These are phyloP conservation scores for Calamus simplicifolius DNA, from an alignment of 176 grass and related monocot genomes.

Conservation along the genomic window DNA sequence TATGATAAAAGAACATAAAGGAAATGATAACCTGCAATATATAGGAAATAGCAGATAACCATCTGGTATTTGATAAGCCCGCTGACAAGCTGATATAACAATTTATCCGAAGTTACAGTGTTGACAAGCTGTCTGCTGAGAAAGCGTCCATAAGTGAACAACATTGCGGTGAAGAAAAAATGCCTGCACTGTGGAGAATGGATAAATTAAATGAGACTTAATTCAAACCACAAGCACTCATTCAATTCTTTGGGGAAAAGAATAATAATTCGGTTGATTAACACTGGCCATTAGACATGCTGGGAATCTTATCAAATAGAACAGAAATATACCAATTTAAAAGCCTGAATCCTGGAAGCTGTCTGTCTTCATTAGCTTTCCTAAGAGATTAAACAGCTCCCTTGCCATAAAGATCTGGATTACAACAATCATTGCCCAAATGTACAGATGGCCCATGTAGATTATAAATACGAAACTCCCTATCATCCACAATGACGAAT, in stretches of 20 bases:
- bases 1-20: conserved; percentile 9
- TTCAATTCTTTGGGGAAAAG: no score
- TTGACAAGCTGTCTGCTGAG: conserved; percentile 53
- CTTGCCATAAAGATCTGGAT: conserved; percentile 97
- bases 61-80: conserved; percentile 3
- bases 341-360: conserved; percentile 82
- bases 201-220: no score
- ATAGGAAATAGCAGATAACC: conserved; percentile 5
- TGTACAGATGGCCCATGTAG: conserved; percentile 96
- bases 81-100: conserved; percentile 2
- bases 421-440: conserved; percentile 96
- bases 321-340: conserved; percentile 66
- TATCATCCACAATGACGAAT: conserved; percentile 98
- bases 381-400: conserved; percentile 96
- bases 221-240: no score
- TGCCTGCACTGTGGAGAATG: conserved; percentile 37
- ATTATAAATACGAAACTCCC: conserved; percentile 59
- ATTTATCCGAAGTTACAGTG: not conserved
- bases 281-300: no score
- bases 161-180: conserved; percentile 97
- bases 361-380: conserved; percentile 87
- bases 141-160: conserved; percentile 98
- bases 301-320: not conserved
- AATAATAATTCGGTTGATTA: no score
- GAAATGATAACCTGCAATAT: conserved; percentile 4